phyloP scores from a whole-genome alignment of 2,329 filamentous ascomycete genomes.

The Colletotrichum liaoningense region DNA sequence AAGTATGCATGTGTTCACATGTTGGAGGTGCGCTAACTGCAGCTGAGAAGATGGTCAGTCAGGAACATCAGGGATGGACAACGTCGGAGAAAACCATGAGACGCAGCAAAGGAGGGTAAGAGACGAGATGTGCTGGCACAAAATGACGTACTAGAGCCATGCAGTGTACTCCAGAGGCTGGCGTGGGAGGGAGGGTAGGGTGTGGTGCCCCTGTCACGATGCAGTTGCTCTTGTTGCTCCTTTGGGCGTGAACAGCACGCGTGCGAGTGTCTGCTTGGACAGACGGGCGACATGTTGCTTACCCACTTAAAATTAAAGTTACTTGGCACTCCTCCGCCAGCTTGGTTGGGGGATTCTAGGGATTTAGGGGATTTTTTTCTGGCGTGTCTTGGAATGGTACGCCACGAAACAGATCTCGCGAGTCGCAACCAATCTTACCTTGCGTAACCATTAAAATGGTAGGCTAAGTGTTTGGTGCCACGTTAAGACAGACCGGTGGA shows the following conservation, averaged over 20 bases:
- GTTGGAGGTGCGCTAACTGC: not conserved
- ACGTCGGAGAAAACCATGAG: slow-evolving; percentile 17
- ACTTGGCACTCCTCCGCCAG: slow-evolving; percentile 35
- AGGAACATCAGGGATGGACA: not conserved
- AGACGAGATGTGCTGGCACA: slow-evolving; percentile 34
- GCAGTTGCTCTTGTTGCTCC: slow-evolving; percentile 11
- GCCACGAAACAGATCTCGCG: slow-evolving; percentile 30
- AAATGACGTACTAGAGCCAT: slow-evolving; percentile 27
- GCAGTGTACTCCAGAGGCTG: not conserved
- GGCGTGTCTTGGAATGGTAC: slow-evolving; percentile 32
- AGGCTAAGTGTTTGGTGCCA: slow-evolving; percentile 10
- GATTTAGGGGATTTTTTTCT: slow-evolving; percentile 5
- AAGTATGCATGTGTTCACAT: not conserved
- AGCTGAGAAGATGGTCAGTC: not conserved
- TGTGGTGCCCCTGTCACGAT: slow-evolving; percentile 21
- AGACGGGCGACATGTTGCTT: not conserved
- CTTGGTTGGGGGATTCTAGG: slow-evolving; percentile 24
- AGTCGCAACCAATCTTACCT: slow-evolving; percentile 15
- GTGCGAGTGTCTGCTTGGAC: slow-evolving; percentile 12
- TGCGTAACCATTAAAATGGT: not conserved
- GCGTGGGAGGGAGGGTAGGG: not conserved
- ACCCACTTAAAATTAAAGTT: slow-evolving; percentile 34
- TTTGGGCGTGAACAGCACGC: not conserved
- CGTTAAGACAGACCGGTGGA: not conserved
- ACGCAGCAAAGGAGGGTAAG: slow-evolving; percentile 1